Percentiles rank a stretch among this genome's conserved stretches.
Conservation (phyloP, 257 asterid genomes). For the Apocynum venetum region DNA sequence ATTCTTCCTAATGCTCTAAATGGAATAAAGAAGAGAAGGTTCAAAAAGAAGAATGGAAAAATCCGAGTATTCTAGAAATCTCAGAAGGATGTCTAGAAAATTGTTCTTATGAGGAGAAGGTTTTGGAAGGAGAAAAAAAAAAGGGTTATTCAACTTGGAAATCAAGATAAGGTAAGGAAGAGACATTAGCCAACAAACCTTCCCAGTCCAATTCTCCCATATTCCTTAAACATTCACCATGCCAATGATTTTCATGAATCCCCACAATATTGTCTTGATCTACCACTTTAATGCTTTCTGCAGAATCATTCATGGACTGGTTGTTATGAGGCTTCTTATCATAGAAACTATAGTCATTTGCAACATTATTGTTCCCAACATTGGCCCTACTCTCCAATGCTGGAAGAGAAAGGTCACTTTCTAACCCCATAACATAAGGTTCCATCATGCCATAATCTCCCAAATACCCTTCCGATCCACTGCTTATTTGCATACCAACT, state of each 20-base stretch:
- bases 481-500: constrained; percentile 16
- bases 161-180: constrained; percentile 86
- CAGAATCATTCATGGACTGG: constrained; percentile 15
- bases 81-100: neutral
- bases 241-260: constrained; percentile 59
- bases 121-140: constrained; percentile 5
- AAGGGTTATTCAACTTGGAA: constrained; percentile 49
- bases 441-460: constrained; percentile 51
- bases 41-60: neutral
- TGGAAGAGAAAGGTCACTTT: constrained; percentile 62
- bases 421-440: constrained; percentile 49
- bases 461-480: constrained; percentile 22
- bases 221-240: constrained; percentile 55
- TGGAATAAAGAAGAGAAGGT: neutral
- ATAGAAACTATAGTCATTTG: constrained; percentile 20
- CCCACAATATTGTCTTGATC: constrained; percentile 48
- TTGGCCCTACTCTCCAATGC: constrained; percentile 36
- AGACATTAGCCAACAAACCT: constrained; percentile 91
- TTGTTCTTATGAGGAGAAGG: neutral
- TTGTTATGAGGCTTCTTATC: constrained; percentile 21
- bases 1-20: constrained; percentile 11
- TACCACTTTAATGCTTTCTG: neutral
- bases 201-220: constrained; percentile 94
- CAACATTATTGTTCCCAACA: constrained; percentile 27
- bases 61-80: neutral